These are phyloP conservation scores for Cynanchum wilfordii DNA, from an alignment of 257 asterid species.

Conservation along the genomic window DNA sequence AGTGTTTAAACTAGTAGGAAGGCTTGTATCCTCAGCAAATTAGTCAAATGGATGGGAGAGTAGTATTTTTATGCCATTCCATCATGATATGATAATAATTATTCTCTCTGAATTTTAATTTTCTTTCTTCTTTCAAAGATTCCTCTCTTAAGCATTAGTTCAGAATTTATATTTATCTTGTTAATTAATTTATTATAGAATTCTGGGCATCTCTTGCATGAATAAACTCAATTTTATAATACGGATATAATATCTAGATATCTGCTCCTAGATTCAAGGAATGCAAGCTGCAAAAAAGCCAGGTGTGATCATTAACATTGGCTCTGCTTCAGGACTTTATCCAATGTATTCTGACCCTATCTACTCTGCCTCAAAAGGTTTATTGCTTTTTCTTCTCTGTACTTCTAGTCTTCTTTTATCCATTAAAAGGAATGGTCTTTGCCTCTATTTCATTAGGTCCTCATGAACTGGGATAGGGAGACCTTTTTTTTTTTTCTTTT, in stretches of 20 bases:
- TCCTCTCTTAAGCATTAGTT: neutral
- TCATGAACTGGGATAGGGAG: neutral
- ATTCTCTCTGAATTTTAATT: neutral
- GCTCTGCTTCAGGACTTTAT: slow-evolving; percentile 89
- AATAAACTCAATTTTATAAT: slow-evolving; percentile 3
- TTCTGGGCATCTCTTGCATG: neutral
- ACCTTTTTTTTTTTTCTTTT: neutral
- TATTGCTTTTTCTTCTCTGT: slow-evolving; percentile 16
- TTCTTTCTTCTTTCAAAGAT: neutral
- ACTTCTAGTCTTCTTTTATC: neutral
- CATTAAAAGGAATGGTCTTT: neutral
- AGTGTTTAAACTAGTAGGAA: neutral
- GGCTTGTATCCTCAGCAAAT: neutral
- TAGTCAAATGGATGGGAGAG: neutral
- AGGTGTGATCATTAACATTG: slow-evolving; percentile 78
- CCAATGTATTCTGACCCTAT: slow-evolving; percentile 76
- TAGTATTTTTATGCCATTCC: neutral
- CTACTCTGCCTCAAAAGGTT: slow-evolving; percentile 90
- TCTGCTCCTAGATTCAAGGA: slow-evolving; percentile 53
- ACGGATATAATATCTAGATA: slow-evolving; percentile 17
- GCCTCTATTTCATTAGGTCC: neutral
- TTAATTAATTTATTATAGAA: neutral
- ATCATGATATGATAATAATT: neutral
- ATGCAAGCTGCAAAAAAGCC: slow-evolving; percentile 66
- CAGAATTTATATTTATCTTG: neutral